Evolutionary conservation across 2,329 filamentous ascomycete genomes (phyloP).

Genomic region (Cladosporium oxysporum): DNA sequence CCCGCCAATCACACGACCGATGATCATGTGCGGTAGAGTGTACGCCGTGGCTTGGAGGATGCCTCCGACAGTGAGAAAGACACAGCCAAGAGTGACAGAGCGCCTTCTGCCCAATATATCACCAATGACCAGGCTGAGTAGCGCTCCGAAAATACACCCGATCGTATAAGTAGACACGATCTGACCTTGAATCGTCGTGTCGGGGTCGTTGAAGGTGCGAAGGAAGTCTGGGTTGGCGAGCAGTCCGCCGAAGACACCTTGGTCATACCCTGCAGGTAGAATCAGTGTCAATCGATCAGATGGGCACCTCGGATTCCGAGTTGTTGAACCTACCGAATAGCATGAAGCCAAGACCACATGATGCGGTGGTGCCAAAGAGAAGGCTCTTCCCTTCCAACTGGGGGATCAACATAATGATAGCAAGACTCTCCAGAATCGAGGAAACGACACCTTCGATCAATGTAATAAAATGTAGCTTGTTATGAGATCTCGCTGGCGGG

Average conservation of each 20-base stretch:
- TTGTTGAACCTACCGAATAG: conserved; percentile 15
- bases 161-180: conserved; percentile 50
- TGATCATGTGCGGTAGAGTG: conserved; percentile 16
- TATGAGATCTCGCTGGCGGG: not conserved
- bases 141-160: conserved; percentile 48
- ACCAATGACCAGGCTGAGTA: conserved; percentile 42
- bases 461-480: not conserved
- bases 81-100: conserved; percentile 11
- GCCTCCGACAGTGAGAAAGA: conserved; percentile 3
- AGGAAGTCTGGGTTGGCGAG: conserved; percentile 23
- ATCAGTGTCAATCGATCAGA: not conserved
- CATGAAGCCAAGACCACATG: conserved; percentile 21
- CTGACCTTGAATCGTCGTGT: conserved; percentile 31
- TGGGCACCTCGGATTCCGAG: not conserved
- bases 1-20: conserved; percentile 11
- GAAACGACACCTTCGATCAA: not conserved
- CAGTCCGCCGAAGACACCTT: conserved; percentile 27
- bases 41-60: conserved; percentile 16
- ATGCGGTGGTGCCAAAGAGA: conserved; percentile 5
- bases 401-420: not conserved
- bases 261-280: conserved; percentile 23
- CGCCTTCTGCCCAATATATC: conserved; percentile 42
- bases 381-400: conserved; percentile 14
- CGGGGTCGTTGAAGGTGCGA: conserved; percentile 22
- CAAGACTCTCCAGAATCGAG: not conserved